Evolutionary conservation across 2,329 filamentous ascomycete genomes (phyloP).

Genomic region (Phaeosphaeria sp.): DNA sequence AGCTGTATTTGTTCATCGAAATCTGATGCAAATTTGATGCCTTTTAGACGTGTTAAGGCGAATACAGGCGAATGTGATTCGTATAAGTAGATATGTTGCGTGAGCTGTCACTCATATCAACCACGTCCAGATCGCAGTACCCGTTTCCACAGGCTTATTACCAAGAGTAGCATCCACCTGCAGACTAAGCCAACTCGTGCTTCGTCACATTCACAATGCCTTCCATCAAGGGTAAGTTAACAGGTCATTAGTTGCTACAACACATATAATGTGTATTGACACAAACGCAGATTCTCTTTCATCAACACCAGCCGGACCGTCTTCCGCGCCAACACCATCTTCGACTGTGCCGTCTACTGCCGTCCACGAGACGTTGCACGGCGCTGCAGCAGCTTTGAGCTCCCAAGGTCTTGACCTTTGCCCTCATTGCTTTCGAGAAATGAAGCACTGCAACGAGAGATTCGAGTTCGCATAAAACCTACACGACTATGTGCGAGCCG

Average conservation of each 20-base stretch:
- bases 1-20: slow-evolving; percentile 10
- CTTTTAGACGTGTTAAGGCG: slow-evolving; percentile 10
- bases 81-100: slow-evolving; percentile 15
- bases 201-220: slow-evolving; percentile 19
- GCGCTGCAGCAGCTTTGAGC: slow-evolving; percentile 25
- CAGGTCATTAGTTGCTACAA: too few species aligned
- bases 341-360: slow-evolving; percentile 18
- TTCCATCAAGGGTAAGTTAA: slow-evolving; percentile 26
- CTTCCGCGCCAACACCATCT: slow-evolving; percentile 27
- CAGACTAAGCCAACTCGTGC: too few species aligned
- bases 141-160: too few species aligned
- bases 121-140: too few species aligned
- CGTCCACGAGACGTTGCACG: slow-evolving; percentile 30
- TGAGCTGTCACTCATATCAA: not conserved
- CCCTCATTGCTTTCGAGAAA: slow-evolving; percentile 36
- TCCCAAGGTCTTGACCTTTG: slow-evolving; percentile 32
- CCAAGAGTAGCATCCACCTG: too few species aligned
- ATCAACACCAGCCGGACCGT: slow-evolving; percentile 31
- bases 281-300: slow-evolving; percentile 24
- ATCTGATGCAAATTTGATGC: slow-evolving; percentile 23
- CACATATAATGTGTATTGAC: slow-evolving; percentile 3
- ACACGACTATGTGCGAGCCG: not conserved
- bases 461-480: slow-evolving; percentile 29
- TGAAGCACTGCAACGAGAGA: slow-evolving; percentile 33
- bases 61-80: slow-evolving; percentile 11